A percentile compares a stretch with the other conserved stretches of the same genome.
These are phyloP conservation scores for Phytophthora fragariaefolia DNA, from an alignment of 352 stramenopile genomes.

Conservation along the genomic window DNA sequence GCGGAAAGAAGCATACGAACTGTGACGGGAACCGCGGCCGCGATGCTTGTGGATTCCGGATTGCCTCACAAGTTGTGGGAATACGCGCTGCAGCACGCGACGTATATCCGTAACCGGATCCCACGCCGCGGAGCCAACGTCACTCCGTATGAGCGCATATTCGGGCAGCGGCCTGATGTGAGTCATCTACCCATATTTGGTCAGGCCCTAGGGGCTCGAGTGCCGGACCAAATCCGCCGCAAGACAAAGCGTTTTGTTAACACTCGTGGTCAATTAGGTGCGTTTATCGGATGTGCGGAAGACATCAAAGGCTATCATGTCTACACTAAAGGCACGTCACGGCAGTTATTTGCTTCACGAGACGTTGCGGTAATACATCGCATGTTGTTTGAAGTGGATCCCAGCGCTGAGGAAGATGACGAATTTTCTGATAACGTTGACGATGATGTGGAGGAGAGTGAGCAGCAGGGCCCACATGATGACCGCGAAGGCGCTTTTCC, in stretches of 20 bases:
- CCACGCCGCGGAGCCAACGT: background rate
- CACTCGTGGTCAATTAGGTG: background rate
- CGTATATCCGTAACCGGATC: constrained; percentile 14
- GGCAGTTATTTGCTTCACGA: background rate
- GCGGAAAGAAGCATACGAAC: constrained; percentile 1
- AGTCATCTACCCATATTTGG: background rate
- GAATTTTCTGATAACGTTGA: background rate
- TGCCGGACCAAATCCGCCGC: background rate
- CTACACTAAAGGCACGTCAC: background rate
- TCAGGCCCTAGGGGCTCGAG: background rate
- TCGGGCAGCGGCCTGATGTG: background rate
- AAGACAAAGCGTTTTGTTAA: constrained; percentile 1
- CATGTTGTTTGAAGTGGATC: constrained; percentile 13
- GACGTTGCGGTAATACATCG: background rate
- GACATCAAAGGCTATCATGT: background rate
- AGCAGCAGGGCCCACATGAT: background rate
- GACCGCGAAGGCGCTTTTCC: background rate
- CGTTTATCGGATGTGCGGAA: background rate
- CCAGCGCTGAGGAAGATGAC: too few relatives aligned
- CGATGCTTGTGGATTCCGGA: constrained; percentile 3
- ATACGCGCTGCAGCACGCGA: constrained; percentile 2
- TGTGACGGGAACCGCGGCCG: constrained; percentile 6
- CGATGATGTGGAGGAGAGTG: background rate
- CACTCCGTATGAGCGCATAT: constrained; percentile 9
- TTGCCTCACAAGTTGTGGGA: constrained; percentile 12